Base-by-base conservation (phyloP, 1,284 basidiomycete species). In the Psilocybe mexicana region DNA sequence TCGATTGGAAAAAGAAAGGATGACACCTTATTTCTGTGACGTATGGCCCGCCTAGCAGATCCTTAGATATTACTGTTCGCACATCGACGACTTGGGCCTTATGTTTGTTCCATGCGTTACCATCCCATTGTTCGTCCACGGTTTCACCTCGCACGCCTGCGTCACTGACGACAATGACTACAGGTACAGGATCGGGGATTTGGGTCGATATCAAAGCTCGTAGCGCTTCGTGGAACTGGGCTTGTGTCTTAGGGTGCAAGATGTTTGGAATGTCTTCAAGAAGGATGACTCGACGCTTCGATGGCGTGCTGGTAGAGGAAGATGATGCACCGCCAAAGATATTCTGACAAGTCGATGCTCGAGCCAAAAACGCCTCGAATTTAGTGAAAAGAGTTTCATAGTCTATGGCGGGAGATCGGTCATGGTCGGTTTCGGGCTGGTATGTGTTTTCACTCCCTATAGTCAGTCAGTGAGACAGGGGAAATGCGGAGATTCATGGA, bases 221-320 rank as follows among this genome's bases (percentile, higher is more conserved):
- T 0, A 99, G 72, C 0, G 88, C 80, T 0, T 81, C 76, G 63
- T 97, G 94, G 67, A 98, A 96, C 0, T 85, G 81, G 2, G 79
- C 73, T 61, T 89, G 88, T 0, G 92, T 96, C 2, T 81, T 75
- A 1, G 80, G 72, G 67, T 96, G 91, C 3, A 92, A 76, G 43
- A 98, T 81, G 68, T 98, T 98, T 0, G 96, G 96, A 2, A 98
- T 80, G 60, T 98, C 93, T 70, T 98, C 95, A 6, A 99, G 78
- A 6, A 99, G 83, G 51, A 99, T 83, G 3, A 96, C 68, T 48
- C 83, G 83, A 6, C 76, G 76, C 46, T 72, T 77, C 7, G 55
- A n/a, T 48, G 64, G 56, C 33, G 57, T 43, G 36, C 58, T 45
- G 5, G 65, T 54, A 18, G 55, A 57, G 4, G 51, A 59, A 25